Percentiles rank a stretch among this genome's conserved stretches.
phyloP scores from a whole-genome alignment of 257 asterid species.

The Fraxinus excelsior region DNA sequence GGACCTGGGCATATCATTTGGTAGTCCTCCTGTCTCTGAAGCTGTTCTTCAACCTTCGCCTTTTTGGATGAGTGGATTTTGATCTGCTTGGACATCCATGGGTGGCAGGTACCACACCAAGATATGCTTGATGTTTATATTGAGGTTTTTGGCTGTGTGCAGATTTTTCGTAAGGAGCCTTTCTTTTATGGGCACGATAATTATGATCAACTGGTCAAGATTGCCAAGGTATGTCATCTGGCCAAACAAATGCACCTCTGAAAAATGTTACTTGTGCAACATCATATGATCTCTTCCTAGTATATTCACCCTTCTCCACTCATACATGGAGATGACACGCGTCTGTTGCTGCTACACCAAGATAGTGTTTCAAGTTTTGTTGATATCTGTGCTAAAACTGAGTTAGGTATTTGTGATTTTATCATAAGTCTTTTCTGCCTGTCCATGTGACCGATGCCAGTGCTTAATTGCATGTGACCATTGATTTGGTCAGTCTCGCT shows the following conservation, averaged over 20 bases:
- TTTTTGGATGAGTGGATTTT: not conserved
- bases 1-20: not conserved
- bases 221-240: slow-evolving; percentile 65
- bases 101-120: slow-evolving; percentile 1
- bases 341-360: not conserved
- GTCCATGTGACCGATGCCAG: not conserved
- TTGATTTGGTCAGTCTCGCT: not conserved
- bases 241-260: not conserved
- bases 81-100: slow-evolving; percentile 11
- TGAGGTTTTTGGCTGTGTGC: slow-evolving; percentile 31
- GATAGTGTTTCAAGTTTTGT: not conserved
- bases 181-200: slow-evolving; percentile 94
- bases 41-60: not conserved
- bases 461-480: not conserved
- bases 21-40: slow-evolving; percentile 5
- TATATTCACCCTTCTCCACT: not conserved
- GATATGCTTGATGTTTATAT: slow-evolving; percentile 34
- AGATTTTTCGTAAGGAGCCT: slow-evolving; percentile 93
- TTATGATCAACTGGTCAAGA: slow-evolving; percentile 86
- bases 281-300: not conserved
- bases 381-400: not conserved
- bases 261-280: not conserved
- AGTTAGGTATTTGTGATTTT: not conserved
- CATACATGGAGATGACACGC: not conserved
- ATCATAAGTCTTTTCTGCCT: not conserved